phyloP scores from a whole-genome alignment of 2,329 filamentous ascomycete species.

The Pestalotiopsis sp. region DNA sequence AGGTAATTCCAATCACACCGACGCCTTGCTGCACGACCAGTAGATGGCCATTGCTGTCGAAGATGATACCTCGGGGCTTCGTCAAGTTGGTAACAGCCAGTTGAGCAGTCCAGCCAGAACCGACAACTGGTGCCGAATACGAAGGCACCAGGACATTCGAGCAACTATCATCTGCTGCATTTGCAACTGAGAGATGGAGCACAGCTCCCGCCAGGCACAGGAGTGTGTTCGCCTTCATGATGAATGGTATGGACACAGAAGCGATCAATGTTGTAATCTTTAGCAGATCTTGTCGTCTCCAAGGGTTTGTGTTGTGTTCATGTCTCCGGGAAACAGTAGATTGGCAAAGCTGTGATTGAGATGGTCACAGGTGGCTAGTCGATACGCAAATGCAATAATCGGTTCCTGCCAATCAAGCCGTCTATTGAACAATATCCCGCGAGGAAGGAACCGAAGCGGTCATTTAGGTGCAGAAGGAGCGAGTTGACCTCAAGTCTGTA shows the following conservation, averaged over 20 bases:
- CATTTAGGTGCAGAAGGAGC: not conserved
- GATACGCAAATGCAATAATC: not conserved
- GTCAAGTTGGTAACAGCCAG: conserved; percentile 21
- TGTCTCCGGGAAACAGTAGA: not conserved
- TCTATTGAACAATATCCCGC: not conserved
- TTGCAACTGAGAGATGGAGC: not conserved
- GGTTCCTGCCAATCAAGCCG: not conserved
- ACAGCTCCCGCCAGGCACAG: not conserved
- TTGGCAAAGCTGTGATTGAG: not conserved
- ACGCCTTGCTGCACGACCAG: conserved; percentile 33
- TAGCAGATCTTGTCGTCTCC: not conserved
- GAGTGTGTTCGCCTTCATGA: conserved; percentile 8
- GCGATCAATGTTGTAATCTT: not conserved
- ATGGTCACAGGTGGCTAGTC: not conserved
- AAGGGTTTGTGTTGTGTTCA: not conserved
- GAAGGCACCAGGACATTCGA: conserved; percentile 11
- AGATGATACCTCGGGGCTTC: conserved; percentile 32
- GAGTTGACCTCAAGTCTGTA: not conserved
- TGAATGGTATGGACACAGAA: not conserved
- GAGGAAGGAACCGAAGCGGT: not conserved
- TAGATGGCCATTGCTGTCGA: conserved; percentile 37
- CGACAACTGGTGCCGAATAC: conserved; percentile 15
- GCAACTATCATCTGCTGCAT: not conserved
- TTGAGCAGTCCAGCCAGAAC: conserved; percentile 16
- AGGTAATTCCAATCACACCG: conserved; percentile 34